phyloP scores from a whole-genome alignment of 1,284 basidiomycete species.

The Athelia psychrophila region DNA sequence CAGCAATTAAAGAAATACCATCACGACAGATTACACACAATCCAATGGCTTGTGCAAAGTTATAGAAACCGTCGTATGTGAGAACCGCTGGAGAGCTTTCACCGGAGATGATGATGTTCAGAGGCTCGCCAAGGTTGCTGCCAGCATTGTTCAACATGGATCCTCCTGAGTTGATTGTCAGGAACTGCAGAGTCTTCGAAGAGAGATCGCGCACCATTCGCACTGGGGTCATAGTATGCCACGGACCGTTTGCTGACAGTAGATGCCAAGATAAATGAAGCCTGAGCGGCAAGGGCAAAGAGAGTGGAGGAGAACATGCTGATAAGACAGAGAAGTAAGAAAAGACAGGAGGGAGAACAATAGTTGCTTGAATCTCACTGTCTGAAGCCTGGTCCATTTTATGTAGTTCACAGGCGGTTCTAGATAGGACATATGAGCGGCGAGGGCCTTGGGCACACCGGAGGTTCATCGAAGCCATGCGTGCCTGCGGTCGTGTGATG shows the following conservation, averaged over 20 bases:
- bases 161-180: slow-evolving; percentile 28
- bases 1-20: background rate
- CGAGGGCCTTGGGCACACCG: no score
- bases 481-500: no score
- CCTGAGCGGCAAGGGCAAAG: background rate
- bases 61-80: slow-evolving; percentile 52
- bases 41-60: slow-evolving; percentile 58
- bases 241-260: slow-evolving; percentile 14
- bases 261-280: background rate
- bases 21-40: slow-evolving; percentile 39
- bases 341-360: no score
- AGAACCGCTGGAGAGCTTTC: slow-evolving; percentile 54
- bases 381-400: no score
- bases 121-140: slow-evolving; percentile 54
- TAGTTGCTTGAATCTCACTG: no score
- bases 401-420: no score
- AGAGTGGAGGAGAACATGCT: no score
- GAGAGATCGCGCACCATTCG: slow-evolving; percentile 17
- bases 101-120: slow-evolving; percentile 62
- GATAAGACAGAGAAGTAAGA: no score
- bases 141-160: slow-evolving; percentile 45
- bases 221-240: slow-evolving; percentile 42
- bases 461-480: no score
- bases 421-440: no score
- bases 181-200: no score